Evolutionary conservation across 2,329 filamentous ascomycete genomes (phyloP).

Genomic region (Fusarium luffae): DNA sequence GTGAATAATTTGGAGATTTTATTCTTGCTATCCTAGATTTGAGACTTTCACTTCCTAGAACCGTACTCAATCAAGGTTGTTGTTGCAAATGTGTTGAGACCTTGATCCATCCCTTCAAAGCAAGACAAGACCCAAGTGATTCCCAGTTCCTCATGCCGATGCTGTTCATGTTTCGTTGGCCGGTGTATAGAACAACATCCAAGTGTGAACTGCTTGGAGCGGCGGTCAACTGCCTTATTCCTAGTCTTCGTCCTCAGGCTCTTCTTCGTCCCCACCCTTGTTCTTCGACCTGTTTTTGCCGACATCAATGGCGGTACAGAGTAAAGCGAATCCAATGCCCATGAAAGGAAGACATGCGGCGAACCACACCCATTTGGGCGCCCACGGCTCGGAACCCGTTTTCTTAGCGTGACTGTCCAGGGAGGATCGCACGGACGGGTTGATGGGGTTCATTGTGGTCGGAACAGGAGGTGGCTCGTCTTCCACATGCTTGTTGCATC

Average conservation of each 20-base stretch:
- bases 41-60: background rate
- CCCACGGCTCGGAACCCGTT: no score
- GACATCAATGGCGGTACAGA: fast-evolving
- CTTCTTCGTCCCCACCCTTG: background rate
- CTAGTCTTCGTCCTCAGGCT: no score
- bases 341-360: no score
- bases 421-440: no score
- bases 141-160: background rate
- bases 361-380: no score
- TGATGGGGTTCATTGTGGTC: background rate
- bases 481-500: background rate
- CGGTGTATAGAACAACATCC: background rate
- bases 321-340: no score
- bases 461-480: background rate
- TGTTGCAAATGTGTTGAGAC: background rate
- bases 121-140: background rate
- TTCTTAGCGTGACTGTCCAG: no score
- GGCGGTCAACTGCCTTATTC: background rate
- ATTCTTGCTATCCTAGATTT: background rate
- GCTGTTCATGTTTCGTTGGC: background rate
- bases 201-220: background rate
- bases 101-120: background rate
- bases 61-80: background rate
- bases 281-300: no score
- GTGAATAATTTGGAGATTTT: background rate